Evolutionary conservation across 2,329 filamentous ascomycete genomes (phyloP).

Genomic region (Blastomyces percursus): DNA sequence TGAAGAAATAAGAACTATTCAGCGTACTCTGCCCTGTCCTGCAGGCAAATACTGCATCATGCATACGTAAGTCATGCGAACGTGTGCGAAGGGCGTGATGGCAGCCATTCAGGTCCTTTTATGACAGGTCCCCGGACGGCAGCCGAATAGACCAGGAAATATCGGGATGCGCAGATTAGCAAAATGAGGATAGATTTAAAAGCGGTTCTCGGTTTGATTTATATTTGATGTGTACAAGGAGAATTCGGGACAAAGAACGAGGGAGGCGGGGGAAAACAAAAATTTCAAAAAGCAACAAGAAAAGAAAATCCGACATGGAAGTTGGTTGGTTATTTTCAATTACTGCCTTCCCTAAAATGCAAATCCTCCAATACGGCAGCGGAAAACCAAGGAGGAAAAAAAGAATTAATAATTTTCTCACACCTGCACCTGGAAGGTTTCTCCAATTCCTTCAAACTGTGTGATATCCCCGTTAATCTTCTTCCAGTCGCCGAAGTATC

Average conservation of each 20-base stretch:
- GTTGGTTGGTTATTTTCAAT: not conserved
- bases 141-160: not conserved
- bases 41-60: not conserved
- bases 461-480: constrained; percentile 49
- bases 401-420: not conserved
- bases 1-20: not conserved
- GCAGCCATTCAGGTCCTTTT: not conserved
- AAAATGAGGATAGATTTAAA: not conserved
- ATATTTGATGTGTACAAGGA: not conserved
- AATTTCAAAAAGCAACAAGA: not conserved
- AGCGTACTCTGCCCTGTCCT: too few relatives aligned
- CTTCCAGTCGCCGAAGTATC: constrained; percentile 80
- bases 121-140: not conserved
- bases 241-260: not conserved
- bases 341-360: not conserved
- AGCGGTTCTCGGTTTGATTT: not conserved
- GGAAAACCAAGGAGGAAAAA: too few relatives aligned
- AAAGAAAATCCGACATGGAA: not conserved
- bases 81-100: not conserved
- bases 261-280: not conserved
- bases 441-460: constrained; percentile 58
- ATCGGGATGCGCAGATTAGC: not conserved
- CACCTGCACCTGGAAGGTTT: constrained; percentile 29
- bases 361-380: not conserved
- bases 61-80: not conserved